Evolutionary conservation across 1,284 basidiomycete species (phyloP).

Genomic region (Ganoderma leucocontextum): DNA sequence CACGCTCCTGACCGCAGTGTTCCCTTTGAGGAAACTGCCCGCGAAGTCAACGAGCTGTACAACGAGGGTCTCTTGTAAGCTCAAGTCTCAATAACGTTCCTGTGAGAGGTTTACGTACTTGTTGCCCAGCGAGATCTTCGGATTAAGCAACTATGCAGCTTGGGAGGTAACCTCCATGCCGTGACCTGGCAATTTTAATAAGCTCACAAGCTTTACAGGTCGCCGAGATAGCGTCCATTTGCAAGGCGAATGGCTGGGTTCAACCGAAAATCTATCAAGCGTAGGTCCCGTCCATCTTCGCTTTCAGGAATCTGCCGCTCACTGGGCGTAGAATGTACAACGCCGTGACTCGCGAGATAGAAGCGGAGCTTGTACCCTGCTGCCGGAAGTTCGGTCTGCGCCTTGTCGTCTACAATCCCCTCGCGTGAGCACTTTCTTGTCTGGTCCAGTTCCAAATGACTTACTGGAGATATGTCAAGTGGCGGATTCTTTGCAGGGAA

Average conservation of each 20-base stretch:
- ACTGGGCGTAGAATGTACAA: slow-evolving; percentile 54
- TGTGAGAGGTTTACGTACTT: background rate
- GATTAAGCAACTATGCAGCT: slow-evolving; percentile 56
- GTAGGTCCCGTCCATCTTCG: slow-evolving; percentile 30
- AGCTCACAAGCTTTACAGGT: slow-evolving; percentile 45
- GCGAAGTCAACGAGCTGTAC: slow-evolving; percentile 53
- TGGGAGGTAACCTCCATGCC: slow-evolving; percentile 44
- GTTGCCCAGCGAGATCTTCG: slow-evolving; percentile 52
- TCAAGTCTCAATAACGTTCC: background rate
- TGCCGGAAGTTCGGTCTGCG: slow-evolving; percentile 62
- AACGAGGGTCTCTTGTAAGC: slow-evolving; percentile 55
- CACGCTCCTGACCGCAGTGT: slow-evolving; percentile 58
- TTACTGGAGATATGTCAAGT: slow-evolving; percentile 15
- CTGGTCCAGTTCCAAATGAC: background rate
- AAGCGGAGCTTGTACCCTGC: slow-evolving; percentile 64
- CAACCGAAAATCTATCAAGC: slow-evolving; percentile 62
- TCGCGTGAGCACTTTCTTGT: slow-evolving; percentile 48
- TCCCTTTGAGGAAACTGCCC: slow-evolving; percentile 54
- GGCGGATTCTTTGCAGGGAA: slow-evolving; percentile 59
- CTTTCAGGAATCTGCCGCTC: background rate
- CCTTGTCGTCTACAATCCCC: slow-evolving; percentile 61
- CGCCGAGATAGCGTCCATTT: slow-evolving; percentile 61
- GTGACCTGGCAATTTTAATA: no score
- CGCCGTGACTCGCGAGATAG: slow-evolving; percentile 59
- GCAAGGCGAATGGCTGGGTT: slow-evolving; percentile 58